Evolutionary conservation across 106 monocot genomes (phyloP).

Genomic region (Agapanthus africanus): DNA sequence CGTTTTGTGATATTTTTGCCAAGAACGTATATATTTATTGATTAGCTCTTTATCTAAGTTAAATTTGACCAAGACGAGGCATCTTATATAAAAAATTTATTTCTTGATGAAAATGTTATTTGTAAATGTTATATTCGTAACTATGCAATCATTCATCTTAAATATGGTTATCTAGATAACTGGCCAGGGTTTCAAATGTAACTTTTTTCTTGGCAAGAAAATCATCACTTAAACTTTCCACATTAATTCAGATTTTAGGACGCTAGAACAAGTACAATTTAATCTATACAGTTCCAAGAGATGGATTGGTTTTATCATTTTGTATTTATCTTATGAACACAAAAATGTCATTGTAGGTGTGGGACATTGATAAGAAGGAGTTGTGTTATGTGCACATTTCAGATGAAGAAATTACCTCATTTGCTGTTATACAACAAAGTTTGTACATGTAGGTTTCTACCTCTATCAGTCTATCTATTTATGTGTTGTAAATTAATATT

Average conservation of each 20-base stretch:
- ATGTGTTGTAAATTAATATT: background rate
- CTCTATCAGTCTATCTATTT: background rate
- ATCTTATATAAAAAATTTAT: too few relatives aligned
- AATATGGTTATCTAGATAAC: too few relatives aligned
- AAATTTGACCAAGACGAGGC: too few relatives aligned
- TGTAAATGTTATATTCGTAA: too few relatives aligned
- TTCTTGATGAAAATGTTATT: too few relatives aligned
- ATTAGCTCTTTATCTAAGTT: too few relatives aligned
- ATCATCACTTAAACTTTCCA: background rate
- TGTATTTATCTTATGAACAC: background rate
- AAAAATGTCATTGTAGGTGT: conserved; percentile 7
- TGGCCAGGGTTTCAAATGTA: too few relatives aligned
- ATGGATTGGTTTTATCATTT: too few relatives aligned
- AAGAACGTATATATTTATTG: too few relatives aligned
- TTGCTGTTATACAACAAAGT: conserved; percentile 17
- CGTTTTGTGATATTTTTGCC: too few relatives aligned
- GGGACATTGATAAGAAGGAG: conserved; percentile 17
- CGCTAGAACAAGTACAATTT: background rate
- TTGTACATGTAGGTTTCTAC: conserved; percentile 7
- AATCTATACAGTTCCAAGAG: background rate
- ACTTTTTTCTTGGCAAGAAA: background rate
- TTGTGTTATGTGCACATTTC: conserved; percentile 13
- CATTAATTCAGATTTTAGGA: background rate
- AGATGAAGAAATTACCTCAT: conserved; percentile 14
- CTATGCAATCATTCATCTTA: too few relatives aligned